phyloP scores from a whole-genome alignment of 768 basidiomycete genomes.

The Rhizopogon vesiculosus region DNA sequence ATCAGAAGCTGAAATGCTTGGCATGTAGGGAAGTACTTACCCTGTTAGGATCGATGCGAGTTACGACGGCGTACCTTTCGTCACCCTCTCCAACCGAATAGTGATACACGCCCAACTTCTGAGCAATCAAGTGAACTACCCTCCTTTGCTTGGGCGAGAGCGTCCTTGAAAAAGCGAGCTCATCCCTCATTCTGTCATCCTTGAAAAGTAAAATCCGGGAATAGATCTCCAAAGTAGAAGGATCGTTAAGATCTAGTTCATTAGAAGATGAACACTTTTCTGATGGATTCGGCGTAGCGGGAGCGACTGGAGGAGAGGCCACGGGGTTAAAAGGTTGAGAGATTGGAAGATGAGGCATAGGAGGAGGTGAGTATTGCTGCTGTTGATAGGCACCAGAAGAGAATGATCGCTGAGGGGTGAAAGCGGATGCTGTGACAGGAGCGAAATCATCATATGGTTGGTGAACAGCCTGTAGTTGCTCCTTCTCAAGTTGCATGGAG shows the following conservation, averaged over 20 bases:
- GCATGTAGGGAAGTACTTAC: constrained; percentile 37
- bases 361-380: constrained; percentile 65
- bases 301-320: constrained; percentile 49
- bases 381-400: constrained; percentile 60
- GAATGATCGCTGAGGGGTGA: constrained; percentile 72
- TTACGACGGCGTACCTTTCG: constrained; percentile 91
- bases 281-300: constrained; percentile 58
- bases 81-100: constrained; percentile 92
- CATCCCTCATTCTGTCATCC: constrained; percentile 95
- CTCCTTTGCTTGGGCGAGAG: constrained; percentile 82
- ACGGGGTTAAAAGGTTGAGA: constrained; percentile 38
- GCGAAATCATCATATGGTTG: constrained; percentile 73
- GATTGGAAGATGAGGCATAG: constrained; percentile 33
- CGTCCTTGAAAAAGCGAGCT: constrained; percentile 92
- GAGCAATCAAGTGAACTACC: constrained; percentile 93
- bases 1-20: constrained; percentile 3
- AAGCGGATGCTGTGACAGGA: constrained; percentile 48
- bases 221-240: constrained; percentile 94
- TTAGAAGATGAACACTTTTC: constrained; percentile 55
- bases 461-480: constrained; percentile 46
- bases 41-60: constrained; percentile 80
- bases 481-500: constrained; percentile 92
- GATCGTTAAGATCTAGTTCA: constrained; percentile 94
- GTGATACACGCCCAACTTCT: constrained; percentile 94
- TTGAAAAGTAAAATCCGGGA: constrained; percentile 96